Conservation (phyloP, 345 rosid species). For the Microcos paniculata region DNA sequence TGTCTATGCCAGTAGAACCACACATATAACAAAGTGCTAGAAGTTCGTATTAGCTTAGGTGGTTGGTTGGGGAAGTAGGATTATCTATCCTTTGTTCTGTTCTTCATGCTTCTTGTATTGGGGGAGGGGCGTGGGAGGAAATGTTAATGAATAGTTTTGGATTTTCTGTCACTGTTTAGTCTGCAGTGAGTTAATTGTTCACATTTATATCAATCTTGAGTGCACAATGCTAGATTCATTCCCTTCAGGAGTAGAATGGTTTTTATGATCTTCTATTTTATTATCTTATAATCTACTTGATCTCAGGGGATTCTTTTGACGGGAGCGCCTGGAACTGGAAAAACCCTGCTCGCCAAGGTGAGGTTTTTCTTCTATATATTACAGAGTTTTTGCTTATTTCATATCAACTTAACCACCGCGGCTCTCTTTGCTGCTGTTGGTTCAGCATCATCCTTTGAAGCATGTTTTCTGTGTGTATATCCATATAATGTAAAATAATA, state of each 20-base stretch:
- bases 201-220: neutral
- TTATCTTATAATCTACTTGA: slow-evolving; percentile 15
- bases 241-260: neutral
- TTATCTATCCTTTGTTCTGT: neutral
- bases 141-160: neutral
- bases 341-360: slow-evolving; percentile 97
- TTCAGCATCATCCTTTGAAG: neutral
- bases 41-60: neutral
- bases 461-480: neutral
- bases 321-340: slow-evolving; percentile 99
- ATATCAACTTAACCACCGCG: neutral
- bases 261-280: neutral
- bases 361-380: slow-evolving; percentile 4
- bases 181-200: neutral
- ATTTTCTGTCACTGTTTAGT: neutral
- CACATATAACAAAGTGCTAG: neutral
- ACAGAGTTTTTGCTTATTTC: neutral
- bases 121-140: neutral
- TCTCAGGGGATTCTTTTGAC: slow-evolving; percentile 96
- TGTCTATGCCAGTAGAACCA: neutral
- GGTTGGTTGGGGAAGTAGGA: neutral
- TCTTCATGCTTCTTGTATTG: neutral
- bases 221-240: neutral
- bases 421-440: neutral
- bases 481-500: neutral